phyloP scores from a whole-genome alignment of 1,284 basidiomycete species.

The Malassezia japonica region DNA sequence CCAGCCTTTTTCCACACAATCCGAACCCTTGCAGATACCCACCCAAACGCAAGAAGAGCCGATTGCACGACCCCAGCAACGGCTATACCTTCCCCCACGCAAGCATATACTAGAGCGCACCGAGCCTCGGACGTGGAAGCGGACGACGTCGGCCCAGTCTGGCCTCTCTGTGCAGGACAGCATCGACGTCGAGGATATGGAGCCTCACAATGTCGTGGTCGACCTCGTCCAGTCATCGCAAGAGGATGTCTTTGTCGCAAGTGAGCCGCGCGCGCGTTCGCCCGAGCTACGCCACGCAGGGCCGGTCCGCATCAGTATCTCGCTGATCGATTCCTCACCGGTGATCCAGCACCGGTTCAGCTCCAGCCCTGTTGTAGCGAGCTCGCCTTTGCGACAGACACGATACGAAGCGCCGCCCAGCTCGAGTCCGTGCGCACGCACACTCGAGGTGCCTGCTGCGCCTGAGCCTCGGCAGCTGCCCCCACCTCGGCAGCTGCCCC shows the following conservation, averaged over 20 bases:
- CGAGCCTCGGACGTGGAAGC: neutral
- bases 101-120: neutral
- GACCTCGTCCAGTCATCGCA: constrained; percentile 1
- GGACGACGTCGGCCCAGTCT: neutral
- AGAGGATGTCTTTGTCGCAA: neutral
- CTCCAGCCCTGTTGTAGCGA: neutral
- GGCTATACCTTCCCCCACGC: constrained; percentile 9
- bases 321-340: constrained; percentile 16
- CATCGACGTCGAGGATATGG: neutral
- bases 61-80: neutral
- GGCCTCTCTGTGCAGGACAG: neutral
- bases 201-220: neutral
- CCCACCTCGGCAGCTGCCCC: too few relatives aligned
- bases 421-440: constrained; percentile 2
- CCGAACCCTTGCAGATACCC: too few relatives aligned
- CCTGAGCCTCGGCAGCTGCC: too few relatives aligned
- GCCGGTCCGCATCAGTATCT: constrained; percentile 7
- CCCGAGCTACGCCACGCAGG: neutral
- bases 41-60: neutral
- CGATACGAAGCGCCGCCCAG: neutral
- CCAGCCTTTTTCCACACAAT: too few relatives aligned
- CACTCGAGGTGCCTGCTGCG: too few relatives aligned
- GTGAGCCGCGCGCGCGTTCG: neutral
- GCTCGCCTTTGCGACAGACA: neutral
- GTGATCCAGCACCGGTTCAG: neutral